Evolutionary conservation across 257 asterid genomes (phyloP).

Genomic region (Ballota nigra): DNA sequence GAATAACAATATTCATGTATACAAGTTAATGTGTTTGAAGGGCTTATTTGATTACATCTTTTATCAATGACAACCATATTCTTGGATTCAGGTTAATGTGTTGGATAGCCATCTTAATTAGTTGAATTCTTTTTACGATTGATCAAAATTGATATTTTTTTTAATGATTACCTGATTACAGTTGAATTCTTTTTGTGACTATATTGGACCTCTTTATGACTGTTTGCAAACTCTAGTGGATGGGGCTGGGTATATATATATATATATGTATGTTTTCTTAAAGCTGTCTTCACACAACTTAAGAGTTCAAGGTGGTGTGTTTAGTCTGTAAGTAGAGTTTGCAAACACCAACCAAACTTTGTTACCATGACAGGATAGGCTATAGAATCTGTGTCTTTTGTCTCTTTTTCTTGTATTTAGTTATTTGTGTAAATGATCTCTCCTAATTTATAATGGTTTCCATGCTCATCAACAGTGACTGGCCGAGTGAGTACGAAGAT

Average conservation of each 20-base stretch:
- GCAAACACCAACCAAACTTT: no score
- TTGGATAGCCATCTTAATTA: background rate
- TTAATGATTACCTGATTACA: no score
- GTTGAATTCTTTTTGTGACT: no score
- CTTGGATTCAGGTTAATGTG: background rate
- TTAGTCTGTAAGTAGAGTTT: no score
- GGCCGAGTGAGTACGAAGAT: conserved; percentile 88
- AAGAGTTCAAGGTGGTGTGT: no score
- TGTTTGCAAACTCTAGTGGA: no score
- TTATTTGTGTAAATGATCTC: background rate
- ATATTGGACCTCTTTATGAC: no score
- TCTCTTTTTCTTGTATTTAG: background rate
- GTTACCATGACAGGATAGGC: background rate
- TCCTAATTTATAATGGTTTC: background rate
- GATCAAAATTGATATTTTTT: no score
- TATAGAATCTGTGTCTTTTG: background rate
- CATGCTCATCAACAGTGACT: conserved; percentile 43
- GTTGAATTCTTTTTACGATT: background rate
- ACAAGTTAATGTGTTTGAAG: background rate
- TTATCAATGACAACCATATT: background rate
- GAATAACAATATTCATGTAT: background rate
- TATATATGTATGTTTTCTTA: no score
- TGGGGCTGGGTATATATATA: no score
- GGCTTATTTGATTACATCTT: background rate
- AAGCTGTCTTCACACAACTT: no score